Conservation (phyloP, 2,329 filamentous ascomycete genomes). For the Trichoderma endophyticum region DNA sequence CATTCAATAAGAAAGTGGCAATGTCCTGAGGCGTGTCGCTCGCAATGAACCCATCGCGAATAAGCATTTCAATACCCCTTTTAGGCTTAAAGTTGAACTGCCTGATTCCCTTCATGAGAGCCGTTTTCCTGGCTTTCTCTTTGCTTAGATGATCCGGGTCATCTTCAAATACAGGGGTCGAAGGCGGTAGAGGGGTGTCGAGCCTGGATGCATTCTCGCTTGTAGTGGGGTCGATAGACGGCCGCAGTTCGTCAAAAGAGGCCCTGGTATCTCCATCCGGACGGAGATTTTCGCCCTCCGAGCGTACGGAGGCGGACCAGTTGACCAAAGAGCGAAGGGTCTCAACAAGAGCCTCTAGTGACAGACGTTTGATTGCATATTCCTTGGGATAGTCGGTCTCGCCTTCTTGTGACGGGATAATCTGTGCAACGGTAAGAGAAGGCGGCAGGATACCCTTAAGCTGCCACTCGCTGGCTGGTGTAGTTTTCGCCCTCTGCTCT, state of each 20-base stretch:
- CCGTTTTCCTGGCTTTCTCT: conserved; percentile 91
- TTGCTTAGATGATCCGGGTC: conserved; percentile 93
- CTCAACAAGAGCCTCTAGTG: conserved; percentile 83
- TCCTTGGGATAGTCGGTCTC: conserved; percentile 79
- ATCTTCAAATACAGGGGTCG: conserved; percentile 73
- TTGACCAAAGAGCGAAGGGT: conserved; percentile 86
- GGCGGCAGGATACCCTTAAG: conserved; percentile 81
- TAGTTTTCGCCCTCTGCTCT: conserved; percentile 65
- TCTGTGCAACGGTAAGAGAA: conserved; percentile 75
- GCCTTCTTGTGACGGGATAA: conserved; percentile 55
- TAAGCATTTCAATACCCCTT: conserved; percentile 77
- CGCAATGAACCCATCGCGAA: conserved; percentile 82
- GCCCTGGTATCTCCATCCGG: conserved; percentile 36
- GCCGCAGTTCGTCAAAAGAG: conserved; percentile 48
- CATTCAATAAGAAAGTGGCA: conserved; percentile 74
- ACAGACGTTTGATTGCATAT: conserved; percentile 85
- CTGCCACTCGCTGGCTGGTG: conserved; percentile 74
- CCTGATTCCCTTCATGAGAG: conserved; percentile 79
- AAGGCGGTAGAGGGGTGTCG: conserved; percentile 56
- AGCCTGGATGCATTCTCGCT: conserved; percentile 60
- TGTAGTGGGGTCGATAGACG: conserved; percentile 66
- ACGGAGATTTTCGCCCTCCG: conserved; percentile 47
- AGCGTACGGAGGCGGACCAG: conserved; percentile 69
- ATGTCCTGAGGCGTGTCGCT: conserved; percentile 78
- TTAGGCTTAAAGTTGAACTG: conserved; percentile 99